Percentiles rank a stretch among this genome's conserved stretches.
Evolutionary conservation across 768 basidiomycete genomes (phyloP).

Genomic region (Mycena polygramma): DNA sequence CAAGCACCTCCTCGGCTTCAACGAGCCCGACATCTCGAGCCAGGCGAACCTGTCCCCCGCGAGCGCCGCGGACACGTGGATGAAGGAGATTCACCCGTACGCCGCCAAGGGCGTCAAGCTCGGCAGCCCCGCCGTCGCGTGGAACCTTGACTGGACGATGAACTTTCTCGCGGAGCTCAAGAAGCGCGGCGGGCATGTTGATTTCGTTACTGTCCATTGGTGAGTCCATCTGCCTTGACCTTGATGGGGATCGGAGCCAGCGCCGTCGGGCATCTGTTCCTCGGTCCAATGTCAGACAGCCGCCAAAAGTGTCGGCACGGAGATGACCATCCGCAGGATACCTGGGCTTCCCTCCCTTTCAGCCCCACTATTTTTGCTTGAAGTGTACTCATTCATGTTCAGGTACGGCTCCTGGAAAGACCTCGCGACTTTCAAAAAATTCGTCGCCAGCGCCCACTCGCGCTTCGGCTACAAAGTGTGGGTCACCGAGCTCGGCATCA

Average conservation of each 20-base stretch:
- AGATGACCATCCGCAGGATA: too few relatives aligned
- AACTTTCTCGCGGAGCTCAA: conserved; percentile 26
- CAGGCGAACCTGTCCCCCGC: conserved; percentile 33
- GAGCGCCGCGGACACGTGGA: conserved; percentile 27
- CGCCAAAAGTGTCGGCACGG: too few relatives aligned
- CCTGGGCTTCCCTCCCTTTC: too few relatives aligned
- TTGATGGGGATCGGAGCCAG: too few relatives aligned
- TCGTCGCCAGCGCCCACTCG: conserved; percentile 15
- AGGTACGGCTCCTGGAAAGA: conserved; percentile 37
- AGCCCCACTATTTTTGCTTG: too few relatives aligned
- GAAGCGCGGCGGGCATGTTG: conserved; percentile 30
- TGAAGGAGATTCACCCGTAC: conserved; percentile 33
- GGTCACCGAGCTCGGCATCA: conserved; percentile 35
- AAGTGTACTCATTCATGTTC: too few relatives aligned
- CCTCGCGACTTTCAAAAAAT: conserved; percentile 22
- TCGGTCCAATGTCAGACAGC: too few relatives aligned
- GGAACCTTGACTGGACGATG: conserved; percentile 35
- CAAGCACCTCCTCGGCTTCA: conserved; percentile 26
- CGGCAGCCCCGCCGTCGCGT: conserved; percentile 33
- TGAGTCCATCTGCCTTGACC: too few relatives aligned
- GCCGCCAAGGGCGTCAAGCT: conserved; percentile 28
- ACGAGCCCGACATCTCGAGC: conserved; percentile 29
- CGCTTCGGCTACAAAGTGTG: conserved; percentile 22
- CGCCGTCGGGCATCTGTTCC: too few relatives aligned
- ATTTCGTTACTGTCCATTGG: conserved; percentile 31